Evolutionary conservation across 2,329 filamentous ascomycete genomes (phyloP).

Genomic region (Aureobasidium sp.): DNA sequence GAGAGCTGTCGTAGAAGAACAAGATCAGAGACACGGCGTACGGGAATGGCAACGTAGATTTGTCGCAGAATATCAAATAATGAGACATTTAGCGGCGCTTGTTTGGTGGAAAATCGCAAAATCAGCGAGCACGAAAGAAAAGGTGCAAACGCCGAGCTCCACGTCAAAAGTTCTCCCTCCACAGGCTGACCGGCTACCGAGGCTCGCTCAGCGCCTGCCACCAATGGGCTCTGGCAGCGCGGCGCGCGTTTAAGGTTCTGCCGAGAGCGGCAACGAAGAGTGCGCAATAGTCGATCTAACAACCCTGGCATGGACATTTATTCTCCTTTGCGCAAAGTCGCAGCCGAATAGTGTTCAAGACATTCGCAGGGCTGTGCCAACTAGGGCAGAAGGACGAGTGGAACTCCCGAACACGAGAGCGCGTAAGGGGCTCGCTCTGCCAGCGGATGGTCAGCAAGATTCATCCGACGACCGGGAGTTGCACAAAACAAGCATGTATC

Average conservation of each 20-base stretch:
- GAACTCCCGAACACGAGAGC: not conserved
- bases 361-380: constrained; percentile 1
- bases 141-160: not conserved
- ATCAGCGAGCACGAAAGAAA: not conserved
- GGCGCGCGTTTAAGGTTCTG: constrained; percentile 9
- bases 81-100: constrained; percentile 9
- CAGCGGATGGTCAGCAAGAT: not conserved
- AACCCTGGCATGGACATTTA: not conserved
- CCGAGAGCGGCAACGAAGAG: constrained; percentile 2
- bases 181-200: not conserved
- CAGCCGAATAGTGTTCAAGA: constrained; percentile 1
- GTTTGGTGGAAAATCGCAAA: constrained; percentile 1
- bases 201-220: not conserved
- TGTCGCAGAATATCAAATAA: constrained; percentile 13
- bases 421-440: not conserved
- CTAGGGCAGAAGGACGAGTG: not conserved
- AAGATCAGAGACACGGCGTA: not conserved
- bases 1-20: not conserved
- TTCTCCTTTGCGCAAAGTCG: not conserved
- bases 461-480: not conserved
- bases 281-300: constrained; percentile 4
- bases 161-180: constrained; percentile 3
- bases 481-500: constrained; percentile 5
- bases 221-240: not conserved
- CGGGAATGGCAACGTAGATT: constrained; percentile 3